Evolutionary conservation across 108 stramenopile genomes (phyloP).

Genomic region (Skeletonema grethae): DNA sequence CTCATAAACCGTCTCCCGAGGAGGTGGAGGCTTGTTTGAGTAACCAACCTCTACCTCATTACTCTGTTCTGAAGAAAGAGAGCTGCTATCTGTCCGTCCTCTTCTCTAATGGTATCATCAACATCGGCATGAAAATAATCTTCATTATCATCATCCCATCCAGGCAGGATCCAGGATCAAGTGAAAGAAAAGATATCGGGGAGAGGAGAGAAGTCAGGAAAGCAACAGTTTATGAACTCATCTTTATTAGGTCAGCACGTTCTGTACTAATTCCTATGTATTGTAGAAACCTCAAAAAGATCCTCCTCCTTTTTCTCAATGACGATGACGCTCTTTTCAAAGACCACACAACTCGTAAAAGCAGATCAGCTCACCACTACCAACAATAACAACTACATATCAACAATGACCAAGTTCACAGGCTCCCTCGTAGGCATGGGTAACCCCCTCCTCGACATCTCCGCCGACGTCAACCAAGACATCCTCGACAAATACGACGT

Average conservation of each 20-base stretch:
- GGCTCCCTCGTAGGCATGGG: slow-evolving; percentile 97
- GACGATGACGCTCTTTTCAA: not conserved
- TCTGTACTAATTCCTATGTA: not conserved
- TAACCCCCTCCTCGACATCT: slow-evolving; percentile 99
- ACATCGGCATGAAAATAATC: too few relatives aligned
- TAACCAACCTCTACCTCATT: not conserved
- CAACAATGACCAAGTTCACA: slow-evolving; percentile 20
- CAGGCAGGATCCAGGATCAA: too few relatives aligned
- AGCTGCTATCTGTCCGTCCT: not conserved
- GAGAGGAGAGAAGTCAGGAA: not conserved
- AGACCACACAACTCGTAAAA: not conserved
- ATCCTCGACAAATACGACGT: slow-evolving; percentile 96
- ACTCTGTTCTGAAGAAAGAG: not conserved
- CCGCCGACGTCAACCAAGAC: slow-evolving; percentile 90
- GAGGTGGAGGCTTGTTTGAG: not conserved
- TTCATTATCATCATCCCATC: not conserved
- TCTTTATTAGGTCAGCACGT: not conserved
- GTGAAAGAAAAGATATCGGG: not conserved
- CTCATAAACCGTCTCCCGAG: not conserved
- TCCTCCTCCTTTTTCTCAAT: not conserved
- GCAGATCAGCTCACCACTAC: not conserved
- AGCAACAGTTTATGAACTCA: not conserved
- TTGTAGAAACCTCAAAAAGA: too few relatives aligned
- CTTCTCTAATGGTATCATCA: not conserved
- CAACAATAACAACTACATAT: not conserved